These are phyloP conservation scores for Neurospora sp. DNA, from an alignment of 495 filamentous ascomycete species.

Conservation along the genomic window DNA sequence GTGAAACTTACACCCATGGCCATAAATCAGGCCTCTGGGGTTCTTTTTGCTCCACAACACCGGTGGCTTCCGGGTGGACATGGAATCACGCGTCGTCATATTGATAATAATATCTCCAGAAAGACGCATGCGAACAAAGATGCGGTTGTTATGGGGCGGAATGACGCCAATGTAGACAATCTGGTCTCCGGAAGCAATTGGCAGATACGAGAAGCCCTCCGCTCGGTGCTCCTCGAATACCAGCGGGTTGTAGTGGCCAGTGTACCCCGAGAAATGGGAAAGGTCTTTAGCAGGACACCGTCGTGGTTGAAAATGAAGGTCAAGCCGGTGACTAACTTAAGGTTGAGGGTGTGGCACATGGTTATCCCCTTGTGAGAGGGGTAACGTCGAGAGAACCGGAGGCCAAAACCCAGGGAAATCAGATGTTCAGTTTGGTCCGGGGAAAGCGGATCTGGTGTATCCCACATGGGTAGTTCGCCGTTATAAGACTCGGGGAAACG, in stretches of 20 bases:
- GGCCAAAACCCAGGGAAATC: neutral
- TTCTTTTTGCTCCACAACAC: neutral
- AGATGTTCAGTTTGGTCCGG: neutral
- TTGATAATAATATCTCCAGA: neutral
- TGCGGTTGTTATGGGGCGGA: neutral
- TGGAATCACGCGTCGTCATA: neutral
- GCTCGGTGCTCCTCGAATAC: neutral
- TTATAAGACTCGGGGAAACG: neutral
- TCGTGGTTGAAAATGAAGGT: neutral
- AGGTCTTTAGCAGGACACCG: neutral
- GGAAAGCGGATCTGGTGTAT: neutral
- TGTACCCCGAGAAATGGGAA: neutral
- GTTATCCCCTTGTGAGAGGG: neutral
- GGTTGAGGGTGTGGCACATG: neutral
- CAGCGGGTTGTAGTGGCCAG: neutral
- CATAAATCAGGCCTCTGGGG: neutral
- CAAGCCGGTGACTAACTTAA: neutral
- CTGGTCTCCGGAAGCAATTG: neutral
- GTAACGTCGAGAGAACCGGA: neutral
- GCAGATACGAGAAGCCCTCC: neutral
- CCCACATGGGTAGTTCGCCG: neutral
- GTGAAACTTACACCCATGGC: neutral
- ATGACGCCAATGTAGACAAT: neutral
- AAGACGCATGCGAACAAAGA: neutral
- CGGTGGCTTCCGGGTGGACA: neutral